Evolutionary conservation across 306 rosid species (phyloP), one percentile per base, ranked within the genome.

Genomic region (Quercus suber): DNA sequence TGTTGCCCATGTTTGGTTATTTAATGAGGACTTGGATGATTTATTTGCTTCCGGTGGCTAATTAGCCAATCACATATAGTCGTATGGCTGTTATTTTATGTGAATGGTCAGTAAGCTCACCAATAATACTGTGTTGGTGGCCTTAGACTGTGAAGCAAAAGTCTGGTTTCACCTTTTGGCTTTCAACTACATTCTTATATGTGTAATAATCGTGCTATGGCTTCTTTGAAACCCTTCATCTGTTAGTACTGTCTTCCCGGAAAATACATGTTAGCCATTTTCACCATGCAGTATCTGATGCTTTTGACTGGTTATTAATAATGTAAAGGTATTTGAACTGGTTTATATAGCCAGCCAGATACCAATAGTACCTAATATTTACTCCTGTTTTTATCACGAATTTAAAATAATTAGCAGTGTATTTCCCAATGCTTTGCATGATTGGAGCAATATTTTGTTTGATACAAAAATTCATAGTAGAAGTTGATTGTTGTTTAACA

Each of bases 91-190:
- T 45, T 77, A 3, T 72, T 78, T 81, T 79, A 75, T 82, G 86
- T 79, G 86, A 77, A 82, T 82, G 84, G 82, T 85, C 89, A 85
- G 84, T 85, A 76, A 82, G 86, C 89, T 82, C 76, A 85, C 86
- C 80, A 8, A 82, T n/a, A 86, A 35, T 20, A 37, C 57, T 35
- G 13, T 61, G 31, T 65, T 75, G 71, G 59, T 53, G 33, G 82
- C 77, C 84, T 73, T 21, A 10, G 14, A 27, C 27, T 37, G 84
- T 86, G 84, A 76, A 79, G 45, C 69, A 31, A 37, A 35, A 18
- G n/a, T 51, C 52, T 76, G 59, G 71, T 25, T 82, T 82, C 81
- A 59, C 68, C 18, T 74, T 64, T n/a, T 63, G n/a, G 41, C 37
- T 63, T 63, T 25, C 30, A 27, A 69, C 77, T 76, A 61, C 30